Conservation (phyloP, 805 yeast genomes). For the Zygoascus flipseniorum region DNA sequence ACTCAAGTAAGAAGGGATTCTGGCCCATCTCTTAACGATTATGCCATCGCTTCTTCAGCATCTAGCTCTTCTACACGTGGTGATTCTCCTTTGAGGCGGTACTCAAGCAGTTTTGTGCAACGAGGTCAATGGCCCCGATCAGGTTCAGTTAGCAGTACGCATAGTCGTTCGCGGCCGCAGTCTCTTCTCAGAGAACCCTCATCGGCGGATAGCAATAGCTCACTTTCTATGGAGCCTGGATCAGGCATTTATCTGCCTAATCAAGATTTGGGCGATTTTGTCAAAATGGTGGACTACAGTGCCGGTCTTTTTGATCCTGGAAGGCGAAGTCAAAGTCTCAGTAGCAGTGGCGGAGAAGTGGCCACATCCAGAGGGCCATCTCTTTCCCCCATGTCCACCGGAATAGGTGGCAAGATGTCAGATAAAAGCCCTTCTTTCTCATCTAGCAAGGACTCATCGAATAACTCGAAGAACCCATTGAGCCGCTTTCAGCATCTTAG, state of each 20-base stretch:
- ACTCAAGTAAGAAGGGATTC: constrained; percentile 10
- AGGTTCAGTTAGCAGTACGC: constrained; percentile 41
- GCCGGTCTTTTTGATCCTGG: constrained; percentile 16
- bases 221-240: constrained; percentile 26
- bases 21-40: constrained; percentile 20
- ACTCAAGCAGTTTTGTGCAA: constrained; percentile 29
- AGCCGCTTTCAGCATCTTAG: constrained; percentile 28
- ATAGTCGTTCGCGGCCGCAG: constrained; percentile 57
- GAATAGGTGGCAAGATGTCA: background rate
- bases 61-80: constrained; percentile 22
- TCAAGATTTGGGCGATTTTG: constrained; percentile 51
- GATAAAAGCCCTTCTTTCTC: constrained; percentile 1
- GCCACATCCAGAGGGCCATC: background rate
- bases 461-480: constrained; percentile 19
- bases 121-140: constrained; percentile 21
- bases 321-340: constrained; percentile 11
- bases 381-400: background rate
- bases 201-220: constrained; percentile 16
- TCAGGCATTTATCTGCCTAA: constrained; percentile 42
- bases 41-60: constrained; percentile 18
- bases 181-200: constrained; percentile 29
- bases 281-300: constrained; percentile 61
- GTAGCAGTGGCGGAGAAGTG: constrained; percentile 6
- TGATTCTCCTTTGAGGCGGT: constrained; percentile 14
- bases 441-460: background rate